These are phyloP conservation scores for Vinca minor DNA, from an alignment of 257 asterid species.

Conservation along the genomic window DNA sequence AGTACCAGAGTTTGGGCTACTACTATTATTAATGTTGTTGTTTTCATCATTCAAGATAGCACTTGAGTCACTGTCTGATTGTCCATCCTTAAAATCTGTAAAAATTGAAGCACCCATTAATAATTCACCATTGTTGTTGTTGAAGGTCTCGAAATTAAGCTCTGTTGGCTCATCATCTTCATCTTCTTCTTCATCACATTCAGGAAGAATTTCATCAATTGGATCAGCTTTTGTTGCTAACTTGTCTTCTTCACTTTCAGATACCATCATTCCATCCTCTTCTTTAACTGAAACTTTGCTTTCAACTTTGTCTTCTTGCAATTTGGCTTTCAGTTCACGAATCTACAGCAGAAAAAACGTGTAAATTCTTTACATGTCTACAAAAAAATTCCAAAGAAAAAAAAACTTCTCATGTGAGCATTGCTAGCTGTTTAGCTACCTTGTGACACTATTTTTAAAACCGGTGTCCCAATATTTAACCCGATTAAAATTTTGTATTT, in stretches of 20 bases:
- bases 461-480: too few relatives aligned
- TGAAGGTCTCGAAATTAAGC: constrained; percentile 31
- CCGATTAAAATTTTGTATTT: too few relatives aligned
- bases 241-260: constrained; percentile 17
- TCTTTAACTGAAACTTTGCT: constrained; percentile 40
- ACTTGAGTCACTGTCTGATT: constrained; percentile 74
- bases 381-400: too few relatives aligned
- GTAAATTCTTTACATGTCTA: too few relatives aligned
- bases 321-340: constrained; percentile 49
- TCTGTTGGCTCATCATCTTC: constrained; percentile 22
- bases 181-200: constrained; percentile 22
- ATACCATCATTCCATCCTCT: constrained; percentile 29
- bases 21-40: constrained; percentile 18
- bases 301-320: constrained; percentile 29
- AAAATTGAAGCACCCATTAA: constrained; percentile 26
- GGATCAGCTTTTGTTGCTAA: constrained; percentile 10
- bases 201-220: neutral
- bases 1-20: constrained; percentile 40
- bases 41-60: constrained; percentile 68
- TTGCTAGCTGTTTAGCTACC: too few relatives aligned
- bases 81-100: constrained; percentile 56
- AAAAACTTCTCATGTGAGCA: too few relatives aligned
- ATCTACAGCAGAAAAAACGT: too few relatives aligned
- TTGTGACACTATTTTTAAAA: too few relatives aligned
- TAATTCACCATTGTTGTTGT: constrained; percentile 10